Conservation (phyloP, 441 rosid species). For the Codiaeum variegatum region DNA sequence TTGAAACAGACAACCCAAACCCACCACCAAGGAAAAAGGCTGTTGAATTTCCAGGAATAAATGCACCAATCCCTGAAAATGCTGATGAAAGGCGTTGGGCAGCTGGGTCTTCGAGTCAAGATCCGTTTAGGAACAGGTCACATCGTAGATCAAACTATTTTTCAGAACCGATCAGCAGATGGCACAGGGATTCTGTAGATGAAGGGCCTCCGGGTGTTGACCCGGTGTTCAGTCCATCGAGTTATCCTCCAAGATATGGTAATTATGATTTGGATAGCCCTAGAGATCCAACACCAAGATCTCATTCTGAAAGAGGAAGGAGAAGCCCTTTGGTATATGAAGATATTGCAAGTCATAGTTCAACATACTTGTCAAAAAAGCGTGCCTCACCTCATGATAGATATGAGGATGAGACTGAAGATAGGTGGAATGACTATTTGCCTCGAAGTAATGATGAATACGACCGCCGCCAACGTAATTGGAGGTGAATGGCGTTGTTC, state of each 20-base stretch:
- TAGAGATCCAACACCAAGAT: slow-evolving; percentile 38
- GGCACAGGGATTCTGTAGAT: slow-evolving; percentile 34
- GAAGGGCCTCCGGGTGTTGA: slow-evolving; percentile 55
- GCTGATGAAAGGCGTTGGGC: slow-evolving; percentile 73
- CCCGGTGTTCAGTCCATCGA: slow-evolving; percentile 34
- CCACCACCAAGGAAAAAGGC: slow-evolving; percentile 54
- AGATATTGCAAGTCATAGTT: slow-evolving; percentile 28
- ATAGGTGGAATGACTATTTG: slow-evolving; percentile 26
- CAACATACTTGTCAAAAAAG: slow-evolving; percentile 14
- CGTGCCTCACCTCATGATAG: slow-evolving; percentile 29
- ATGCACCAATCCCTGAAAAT: slow-evolving; percentile 76
- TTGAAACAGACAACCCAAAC: slow-evolving; percentile 36
- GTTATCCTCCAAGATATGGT: slow-evolving; percentile 59
- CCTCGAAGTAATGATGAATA: slow-evolving; percentile 22
- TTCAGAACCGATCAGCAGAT: slow-evolving; percentile 40
- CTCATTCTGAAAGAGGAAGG: slow-evolving; percentile 39
- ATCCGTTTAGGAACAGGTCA: slow-evolving; percentile 31
- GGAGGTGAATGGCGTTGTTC: slow-evolving; percentile 27
- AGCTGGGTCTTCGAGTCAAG: slow-evolving; percentile 39
- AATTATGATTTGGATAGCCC: slow-evolving; percentile 30
- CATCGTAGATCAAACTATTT: slow-evolving; percentile 33
- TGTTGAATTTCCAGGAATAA: slow-evolving; percentile 76
- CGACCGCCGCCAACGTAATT: slow-evolving; percentile 27
- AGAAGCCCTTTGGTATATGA: slow-evolving; percentile 36
- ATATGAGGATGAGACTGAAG: slow-evolving; percentile 26